phyloP scores from a whole-genome alignment of 495 filamentous ascomycete genomes.

The Aspergillus coremiiformis region DNA sequence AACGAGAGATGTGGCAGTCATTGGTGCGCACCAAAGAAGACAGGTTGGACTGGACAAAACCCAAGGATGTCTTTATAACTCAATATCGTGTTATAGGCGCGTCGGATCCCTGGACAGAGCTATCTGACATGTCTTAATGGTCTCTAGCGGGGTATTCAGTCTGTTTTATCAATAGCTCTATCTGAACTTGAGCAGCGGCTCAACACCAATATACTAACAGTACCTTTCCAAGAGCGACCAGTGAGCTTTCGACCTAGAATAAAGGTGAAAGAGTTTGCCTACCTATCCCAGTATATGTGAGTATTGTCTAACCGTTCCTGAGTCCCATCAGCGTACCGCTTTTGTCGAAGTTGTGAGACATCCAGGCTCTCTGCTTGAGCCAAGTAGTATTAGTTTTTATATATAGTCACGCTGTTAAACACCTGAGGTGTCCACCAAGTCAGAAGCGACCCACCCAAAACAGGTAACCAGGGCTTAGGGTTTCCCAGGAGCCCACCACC shows the following conservation, averaged over 20 bases:
- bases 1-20: too few relatives aligned
- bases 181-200: conserved; percentile 16
- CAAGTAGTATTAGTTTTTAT: conserved; percentile 22
- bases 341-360: conserved; percentile 24
- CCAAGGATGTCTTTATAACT: too few relatives aligned
- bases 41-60: too few relatives aligned
- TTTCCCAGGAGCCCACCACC: conserved; percentile 23
- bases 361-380: conserved; percentile 20
- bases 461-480: conserved; percentile 35
- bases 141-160: too few relatives aligned
- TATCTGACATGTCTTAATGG: too few relatives aligned
- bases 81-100: too few relatives aligned
- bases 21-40: too few relatives aligned
- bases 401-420: too few relatives aligned
- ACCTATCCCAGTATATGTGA: conserved; percentile 22
- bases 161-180: too few relatives aligned
- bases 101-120: too few relatives aligned
- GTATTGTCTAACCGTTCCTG: conserved; percentile 21
- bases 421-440: conserved; percentile 4
- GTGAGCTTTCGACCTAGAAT: conserved; percentile 5
- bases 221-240: conserved; percentile 17
- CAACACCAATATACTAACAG: conserved; percentile 13
- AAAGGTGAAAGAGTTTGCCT: conserved; percentile 4
- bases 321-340: conserved; percentile 21
- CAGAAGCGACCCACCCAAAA: conserved; percentile 11